A percentile compares a stretch with the other conserved stretches of the same genome.
Conservation (phyloP, 495 filamentous ascomycete species). For the Platismatia glauca region DNA sequence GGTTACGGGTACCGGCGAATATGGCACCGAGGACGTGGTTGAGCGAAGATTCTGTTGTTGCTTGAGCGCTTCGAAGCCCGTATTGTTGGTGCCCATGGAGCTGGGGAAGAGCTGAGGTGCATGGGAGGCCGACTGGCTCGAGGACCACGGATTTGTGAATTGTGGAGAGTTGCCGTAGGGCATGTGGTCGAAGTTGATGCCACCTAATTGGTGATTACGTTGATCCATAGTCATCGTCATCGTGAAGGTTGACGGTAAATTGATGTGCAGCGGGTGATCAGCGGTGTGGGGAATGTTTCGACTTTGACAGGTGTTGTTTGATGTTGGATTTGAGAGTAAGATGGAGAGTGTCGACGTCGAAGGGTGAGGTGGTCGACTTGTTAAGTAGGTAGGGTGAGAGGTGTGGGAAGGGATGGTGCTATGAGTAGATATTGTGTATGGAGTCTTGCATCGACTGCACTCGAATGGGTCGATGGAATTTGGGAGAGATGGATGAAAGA, state of each 20-base stretch:
- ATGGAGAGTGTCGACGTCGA: background rate
- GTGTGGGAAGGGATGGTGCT: background rate
- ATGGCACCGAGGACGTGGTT: slow-evolving; percentile 63
- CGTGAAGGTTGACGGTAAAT: slow-evolving; percentile 1
- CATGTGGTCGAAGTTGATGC: slow-evolving; percentile 75
- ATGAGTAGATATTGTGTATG: background rate
- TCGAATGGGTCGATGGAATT: background rate
- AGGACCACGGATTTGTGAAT: slow-evolving; percentile 88
- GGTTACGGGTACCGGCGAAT: slow-evolving; percentile 60
- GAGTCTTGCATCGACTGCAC: background rate
- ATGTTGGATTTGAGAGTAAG: background rate
- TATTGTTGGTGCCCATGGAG: slow-evolving; percentile 49
- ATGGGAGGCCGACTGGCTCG: slow-evolving; percentile 46
- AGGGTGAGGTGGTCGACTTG: background rate
- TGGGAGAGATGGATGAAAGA: slow-evolving; percentile 3
- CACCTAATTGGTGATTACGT: slow-evolving; percentile 72
- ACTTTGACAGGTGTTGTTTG: background rate
- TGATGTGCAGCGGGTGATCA: slow-evolving; percentile 19
- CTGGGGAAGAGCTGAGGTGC: slow-evolving; percentile 40
- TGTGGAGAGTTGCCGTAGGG: slow-evolving; percentile 65
- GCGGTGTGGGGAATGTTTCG: slow-evolving; percentile 1
- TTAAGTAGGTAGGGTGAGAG: background rate
- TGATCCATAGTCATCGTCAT: slow-evolving; percentile 75
- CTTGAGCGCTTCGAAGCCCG: slow-evolving; percentile 43
- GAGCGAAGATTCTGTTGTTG: slow-evolving; percentile 51